Conservation (phyloP, 495 filamentous ascomycete species). For the Penicillium cosmopolitanum region DNA sequence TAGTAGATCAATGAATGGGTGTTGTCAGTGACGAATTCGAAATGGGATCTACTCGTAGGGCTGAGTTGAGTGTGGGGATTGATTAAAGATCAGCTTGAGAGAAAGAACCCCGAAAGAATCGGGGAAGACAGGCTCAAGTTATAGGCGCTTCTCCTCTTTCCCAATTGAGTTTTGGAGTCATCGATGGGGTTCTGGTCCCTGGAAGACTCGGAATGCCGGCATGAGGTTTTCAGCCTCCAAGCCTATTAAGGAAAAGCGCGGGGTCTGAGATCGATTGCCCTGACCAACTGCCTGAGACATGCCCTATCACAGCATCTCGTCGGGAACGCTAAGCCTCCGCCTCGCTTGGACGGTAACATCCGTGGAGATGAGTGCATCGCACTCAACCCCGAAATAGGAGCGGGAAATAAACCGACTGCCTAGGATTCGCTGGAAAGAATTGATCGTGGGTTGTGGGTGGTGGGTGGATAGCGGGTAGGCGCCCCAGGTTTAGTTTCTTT, state of each 20-base stretch:
- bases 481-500: too few species aligned
- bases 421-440: not conserved
- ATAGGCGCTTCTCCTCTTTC: not conserved
- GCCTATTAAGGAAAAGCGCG: not conserved
- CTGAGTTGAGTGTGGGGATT: not conserved
- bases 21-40: not conserved
- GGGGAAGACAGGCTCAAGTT: not conserved
- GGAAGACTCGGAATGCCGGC: not conserved
- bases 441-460: not conserved
- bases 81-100: not conserved
- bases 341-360: not conserved
- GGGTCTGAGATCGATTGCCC: not conserved
- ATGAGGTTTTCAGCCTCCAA: not conserved
- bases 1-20: not conserved
- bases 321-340: not conserved
- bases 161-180: not conserved
- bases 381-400: not conserved
- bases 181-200: too few species aligned
- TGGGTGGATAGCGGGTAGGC: too few species aligned
- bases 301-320: not conserved
- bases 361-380: conserved; percentile 1
- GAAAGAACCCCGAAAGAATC: not conserved
- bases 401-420: not conserved
- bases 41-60: not conserved
- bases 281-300: not conserved